Conservation (phyloP, 768 basidiomycete genomes). For the Russula sp. region DNA sequence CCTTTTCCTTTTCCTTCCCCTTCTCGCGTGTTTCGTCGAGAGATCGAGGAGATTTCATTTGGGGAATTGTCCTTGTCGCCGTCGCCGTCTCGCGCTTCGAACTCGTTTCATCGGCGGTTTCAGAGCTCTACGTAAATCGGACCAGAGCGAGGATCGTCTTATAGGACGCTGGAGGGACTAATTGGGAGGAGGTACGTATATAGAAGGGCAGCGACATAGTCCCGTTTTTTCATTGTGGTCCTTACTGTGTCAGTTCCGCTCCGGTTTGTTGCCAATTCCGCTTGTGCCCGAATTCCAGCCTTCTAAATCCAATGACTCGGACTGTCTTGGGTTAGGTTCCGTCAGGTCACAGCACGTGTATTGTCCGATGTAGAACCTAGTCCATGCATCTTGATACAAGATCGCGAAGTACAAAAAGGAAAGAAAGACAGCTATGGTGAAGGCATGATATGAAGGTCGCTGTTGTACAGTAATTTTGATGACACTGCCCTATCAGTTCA, state of each 20-base stretch:
- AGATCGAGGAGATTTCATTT: background rate
- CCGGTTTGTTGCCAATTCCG: background rate
- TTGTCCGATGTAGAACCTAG: background rate
- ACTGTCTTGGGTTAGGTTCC: background rate
- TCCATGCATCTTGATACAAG: constrained; percentile 14
- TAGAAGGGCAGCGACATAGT: background rate
- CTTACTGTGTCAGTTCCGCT: background rate
- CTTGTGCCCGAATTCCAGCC: background rate
- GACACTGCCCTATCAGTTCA: background rate
- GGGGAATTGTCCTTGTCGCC: background rate
- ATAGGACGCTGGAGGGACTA: background rate
- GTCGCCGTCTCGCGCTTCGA: background rate
- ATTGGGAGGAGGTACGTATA: background rate
- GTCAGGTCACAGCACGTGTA: background rate
- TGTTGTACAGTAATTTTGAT: constrained; percentile 14
- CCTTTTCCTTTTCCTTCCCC: background rate
- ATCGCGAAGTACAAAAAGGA: background rate
- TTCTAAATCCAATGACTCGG: background rate
- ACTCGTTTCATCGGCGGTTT: background rate
- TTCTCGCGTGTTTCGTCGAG: background rate
- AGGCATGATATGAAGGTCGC: constrained; percentile 6
- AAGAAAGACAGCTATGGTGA: background rate
- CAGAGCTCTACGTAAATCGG: background rate
- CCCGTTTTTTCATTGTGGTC: background rate
- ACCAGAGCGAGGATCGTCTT: background rate